Evolutionary conservation across 306 rosid genomes (phyloP).

Genomic region (Lathyrus tuberosus): DNA sequence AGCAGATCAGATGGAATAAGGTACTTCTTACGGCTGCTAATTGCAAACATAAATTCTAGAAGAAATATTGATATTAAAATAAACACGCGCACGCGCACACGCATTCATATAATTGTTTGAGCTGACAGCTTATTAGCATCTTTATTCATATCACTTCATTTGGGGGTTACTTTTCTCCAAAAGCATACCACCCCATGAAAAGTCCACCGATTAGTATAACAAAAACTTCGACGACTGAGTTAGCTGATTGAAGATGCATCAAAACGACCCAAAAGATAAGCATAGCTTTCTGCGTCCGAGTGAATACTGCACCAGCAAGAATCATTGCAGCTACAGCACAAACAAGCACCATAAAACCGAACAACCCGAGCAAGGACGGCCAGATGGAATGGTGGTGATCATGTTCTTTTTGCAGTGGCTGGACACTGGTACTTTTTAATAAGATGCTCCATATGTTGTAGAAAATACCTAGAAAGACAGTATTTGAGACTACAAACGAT

Average conservation of each 20-base stretch:
- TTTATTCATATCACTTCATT: neutral
- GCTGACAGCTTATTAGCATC: neutral
- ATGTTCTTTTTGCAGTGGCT: neutral
- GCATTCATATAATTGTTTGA: neutral
- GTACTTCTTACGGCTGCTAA: neutral
- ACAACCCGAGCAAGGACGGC: neutral
- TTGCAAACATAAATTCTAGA: neutral
- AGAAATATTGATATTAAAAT: neutral
- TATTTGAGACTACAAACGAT: slow-evolving; percentile 3
- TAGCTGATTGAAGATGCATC: neutral
- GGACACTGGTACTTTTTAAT: neutral
- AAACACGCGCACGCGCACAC: neutral
- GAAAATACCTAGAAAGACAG: neutral
- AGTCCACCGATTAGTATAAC: neutral
- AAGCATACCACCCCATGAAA: neutral
- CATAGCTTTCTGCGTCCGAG: neutral
- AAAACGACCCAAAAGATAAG: slow-evolving; percentile 9
- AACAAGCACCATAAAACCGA: neutral
- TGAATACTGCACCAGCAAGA: slow-evolving; percentile 3
- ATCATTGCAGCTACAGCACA: neutral
- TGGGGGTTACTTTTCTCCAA: neutral
- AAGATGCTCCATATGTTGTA: neutral
- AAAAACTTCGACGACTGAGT: neutral
- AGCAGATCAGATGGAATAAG: neutral
- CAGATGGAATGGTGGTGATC: neutral